Conservation (phyloP, 495 filamentous ascomycete genomes). For the Daldinia concentrica region DNA sequence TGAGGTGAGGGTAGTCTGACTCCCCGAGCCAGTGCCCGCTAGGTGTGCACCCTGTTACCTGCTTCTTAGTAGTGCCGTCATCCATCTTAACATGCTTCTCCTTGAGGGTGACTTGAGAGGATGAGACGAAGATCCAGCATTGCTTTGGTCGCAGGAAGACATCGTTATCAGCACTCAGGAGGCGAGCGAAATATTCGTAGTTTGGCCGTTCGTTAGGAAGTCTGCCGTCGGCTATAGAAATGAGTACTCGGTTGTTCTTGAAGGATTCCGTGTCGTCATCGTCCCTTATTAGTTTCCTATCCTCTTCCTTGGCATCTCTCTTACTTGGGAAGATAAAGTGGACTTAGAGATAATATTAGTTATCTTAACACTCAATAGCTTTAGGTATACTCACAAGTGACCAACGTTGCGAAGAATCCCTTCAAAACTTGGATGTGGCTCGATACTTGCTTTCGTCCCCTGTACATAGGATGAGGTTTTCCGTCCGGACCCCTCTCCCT, state of each 20-base stretch:
- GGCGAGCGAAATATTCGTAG: constrained; percentile 60
- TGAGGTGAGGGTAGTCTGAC: constrained; percentile 58
- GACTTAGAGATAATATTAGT: constrained; percentile 44
- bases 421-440: constrained; percentile 98
- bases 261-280: constrained; percentile 59
- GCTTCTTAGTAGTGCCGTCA: constrained; percentile 47
- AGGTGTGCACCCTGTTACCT: constrained; percentile 44
- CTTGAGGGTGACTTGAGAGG: constrained; percentile 49
- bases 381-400: constrained; percentile 45
- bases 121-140: constrained; percentile 58
- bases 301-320: constrained; percentile 43
- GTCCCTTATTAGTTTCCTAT: constrained; percentile 46
- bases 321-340: constrained; percentile 59
- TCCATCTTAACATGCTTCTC: constrained; percentile 46
- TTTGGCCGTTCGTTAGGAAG: constrained; percentile 59
- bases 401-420: constrained; percentile 67
- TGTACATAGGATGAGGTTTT: constrained; percentile 45
- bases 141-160: constrained; percentile 54
- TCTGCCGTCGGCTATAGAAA: constrained; percentile 58
- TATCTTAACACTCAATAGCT: not conserved
- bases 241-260: constrained; percentile 62
- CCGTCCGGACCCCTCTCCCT: constrained; percentile 59
- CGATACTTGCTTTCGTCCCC: constrained; percentile 84
- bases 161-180: constrained; percentile 52
- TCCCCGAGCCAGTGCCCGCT: constrained; percentile 50